phyloP scores from a whole-genome alignment of 305 asterid genomes.

The Fraxinus ornus region DNA sequence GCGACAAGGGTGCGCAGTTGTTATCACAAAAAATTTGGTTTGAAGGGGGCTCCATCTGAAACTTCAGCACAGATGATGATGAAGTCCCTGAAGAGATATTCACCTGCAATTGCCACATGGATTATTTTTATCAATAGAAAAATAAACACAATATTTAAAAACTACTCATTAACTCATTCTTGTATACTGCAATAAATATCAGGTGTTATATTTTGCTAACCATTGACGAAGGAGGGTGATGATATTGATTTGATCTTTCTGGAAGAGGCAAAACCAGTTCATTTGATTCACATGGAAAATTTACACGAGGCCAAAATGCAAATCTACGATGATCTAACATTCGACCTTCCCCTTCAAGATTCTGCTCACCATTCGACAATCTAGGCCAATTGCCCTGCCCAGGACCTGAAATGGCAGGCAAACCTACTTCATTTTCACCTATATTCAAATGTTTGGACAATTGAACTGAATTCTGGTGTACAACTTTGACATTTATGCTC shows the following conservation, averaged over 20 bases:
- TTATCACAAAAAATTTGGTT: conserved; percentile 65
- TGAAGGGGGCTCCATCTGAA: conserved; percentile 99
- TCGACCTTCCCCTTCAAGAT: conserved; percentile 31
- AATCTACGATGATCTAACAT: conserved; percentile 38
- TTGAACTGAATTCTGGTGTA: conserved; percentile 32
- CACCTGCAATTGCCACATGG: conserved; percentile 41
- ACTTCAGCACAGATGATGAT: conserved; percentile 51
- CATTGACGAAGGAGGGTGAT: conserved; percentile 47
- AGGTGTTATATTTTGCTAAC: conserved; percentile 32
- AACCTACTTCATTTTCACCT: conserved; percentile 32
- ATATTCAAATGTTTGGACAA: conserved; percentile 30
- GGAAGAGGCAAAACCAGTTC: conserved; percentile 36
- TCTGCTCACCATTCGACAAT: conserved; percentile 44
- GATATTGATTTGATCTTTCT: conserved; percentile 53
- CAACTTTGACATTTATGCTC: conserved; percentile 32
- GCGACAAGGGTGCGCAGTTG: conserved; percentile 42
- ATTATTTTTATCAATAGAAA: background rate
- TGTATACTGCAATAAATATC: background rate
- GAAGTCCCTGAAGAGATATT: conserved; percentile 57
- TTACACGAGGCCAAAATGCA: conserved; percentile 28
- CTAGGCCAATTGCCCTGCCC: conserved; percentile 41
- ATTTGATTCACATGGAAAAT: conserved; percentile 21
- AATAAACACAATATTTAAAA: background rate
- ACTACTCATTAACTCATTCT: background rate
- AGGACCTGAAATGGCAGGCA: conserved; percentile 26